Percentiles rank a stretch among this genome's conserved stretches.
These are phyloP conservation scores for Pythium vanterpoolii DNA, from an alignment of 352 stramenopile genomes.

Conservation along the genomic window DNA sequence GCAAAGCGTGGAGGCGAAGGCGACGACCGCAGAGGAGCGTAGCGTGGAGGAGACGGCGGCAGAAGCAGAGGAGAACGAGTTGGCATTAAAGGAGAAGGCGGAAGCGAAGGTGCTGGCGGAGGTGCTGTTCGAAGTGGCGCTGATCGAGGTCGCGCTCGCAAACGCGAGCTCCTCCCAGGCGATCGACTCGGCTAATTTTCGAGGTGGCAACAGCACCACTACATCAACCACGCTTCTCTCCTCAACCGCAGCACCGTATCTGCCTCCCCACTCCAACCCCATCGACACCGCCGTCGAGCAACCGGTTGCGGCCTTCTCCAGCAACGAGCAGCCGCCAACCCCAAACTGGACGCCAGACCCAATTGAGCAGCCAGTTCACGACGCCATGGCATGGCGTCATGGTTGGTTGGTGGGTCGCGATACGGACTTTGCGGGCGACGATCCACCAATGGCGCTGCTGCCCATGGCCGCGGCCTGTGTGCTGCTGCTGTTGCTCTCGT, in stretches of 20 bases:
- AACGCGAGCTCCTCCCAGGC: not conserved
- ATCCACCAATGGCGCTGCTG: not conserved
- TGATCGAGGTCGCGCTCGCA: not conserved
- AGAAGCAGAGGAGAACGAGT: not conserved
- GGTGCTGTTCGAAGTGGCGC: constrained; percentile 3
- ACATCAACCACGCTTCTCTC: not conserved
- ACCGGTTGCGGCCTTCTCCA: not conserved
- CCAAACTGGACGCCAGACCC: not conserved
- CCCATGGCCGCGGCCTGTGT: not conserved
- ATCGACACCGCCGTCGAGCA: not conserved
- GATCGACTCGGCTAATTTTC: not conserved
- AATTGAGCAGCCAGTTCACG: not conserved
- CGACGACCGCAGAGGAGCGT: not conserved
- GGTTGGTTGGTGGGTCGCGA: no score
- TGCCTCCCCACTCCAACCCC: not conserved
- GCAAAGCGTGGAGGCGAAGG: not conserved
- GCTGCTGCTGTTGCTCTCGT: constrained; percentile 6
- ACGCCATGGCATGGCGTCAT: not conserved
- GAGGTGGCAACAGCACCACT: not conserved
- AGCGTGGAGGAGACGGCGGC: not conserved
- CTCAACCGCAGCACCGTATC: not conserved
- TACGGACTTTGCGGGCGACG: not conserved
- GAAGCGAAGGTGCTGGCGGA: constrained; percentile 1
- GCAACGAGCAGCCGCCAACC: not conserved
- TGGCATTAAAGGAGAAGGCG: not conserved